Conservation (phyloP, 2,329 filamentous ascomycete species). For the Myriosclerotinia curreyana region DNA sequence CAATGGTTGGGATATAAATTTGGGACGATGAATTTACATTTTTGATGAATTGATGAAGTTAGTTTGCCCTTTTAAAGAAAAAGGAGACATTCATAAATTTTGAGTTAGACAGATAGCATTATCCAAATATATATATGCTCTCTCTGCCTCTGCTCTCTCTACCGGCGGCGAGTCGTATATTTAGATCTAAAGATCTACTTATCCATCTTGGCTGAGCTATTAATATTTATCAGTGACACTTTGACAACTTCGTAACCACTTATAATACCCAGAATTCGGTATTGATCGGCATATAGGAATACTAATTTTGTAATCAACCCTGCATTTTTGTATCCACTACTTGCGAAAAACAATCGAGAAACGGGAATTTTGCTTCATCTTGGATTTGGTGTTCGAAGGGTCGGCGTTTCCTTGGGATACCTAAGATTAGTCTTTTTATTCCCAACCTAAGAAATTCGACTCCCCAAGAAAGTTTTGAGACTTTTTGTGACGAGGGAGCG, state of each 20-base stretch:
- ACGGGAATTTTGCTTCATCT: slow-evolving; percentile 12
- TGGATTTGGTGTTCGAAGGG: slow-evolving; percentile 11
- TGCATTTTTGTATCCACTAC: not conserved
- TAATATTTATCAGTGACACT: too few relatives aligned
- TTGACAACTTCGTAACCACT: too few relatives aligned
- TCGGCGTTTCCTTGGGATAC: not conserved
- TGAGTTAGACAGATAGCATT: not conserved
- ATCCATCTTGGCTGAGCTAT: too few relatives aligned
- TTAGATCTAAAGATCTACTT: too few relatives aligned
- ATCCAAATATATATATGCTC: not conserved
- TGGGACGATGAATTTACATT: not conserved
- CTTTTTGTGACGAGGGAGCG: not conserved
- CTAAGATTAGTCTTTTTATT: too few relatives aligned
- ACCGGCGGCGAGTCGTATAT: too few relatives aligned
- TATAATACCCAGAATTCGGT: too few relatives aligned
- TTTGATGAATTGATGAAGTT: not conserved
- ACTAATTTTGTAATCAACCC: too few relatives aligned
- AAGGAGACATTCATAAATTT: not conserved
- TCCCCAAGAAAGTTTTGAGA: not conserved
- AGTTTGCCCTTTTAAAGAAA: not conserved
- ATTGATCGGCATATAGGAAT: not conserved
- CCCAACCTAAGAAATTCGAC: too few relatives aligned
- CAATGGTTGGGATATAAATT: not conserved
- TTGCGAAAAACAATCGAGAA: not conserved
- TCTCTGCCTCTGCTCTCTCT: too few relatives aligned